Base-by-base conservation (phyloP, 2,329 filamentous ascomycete genomes). In the Fusarium sp. region DNA sequence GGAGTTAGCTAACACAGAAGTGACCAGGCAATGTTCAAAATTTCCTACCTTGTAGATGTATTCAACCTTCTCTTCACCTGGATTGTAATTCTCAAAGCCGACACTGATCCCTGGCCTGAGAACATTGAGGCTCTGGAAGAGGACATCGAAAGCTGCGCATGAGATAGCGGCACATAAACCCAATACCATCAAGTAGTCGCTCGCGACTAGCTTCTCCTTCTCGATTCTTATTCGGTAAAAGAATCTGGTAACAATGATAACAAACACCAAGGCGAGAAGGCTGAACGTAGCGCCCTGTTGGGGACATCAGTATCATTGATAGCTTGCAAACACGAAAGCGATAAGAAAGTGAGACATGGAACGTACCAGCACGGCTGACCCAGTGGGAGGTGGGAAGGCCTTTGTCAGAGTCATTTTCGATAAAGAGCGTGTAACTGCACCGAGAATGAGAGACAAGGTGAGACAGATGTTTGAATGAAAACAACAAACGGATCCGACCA, bases 41-140 rank as follows among this genome's bases (percentile, higher is more conserved):
- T 5, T 10, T 11, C 20, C 8, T 47, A 68, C 66, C 66, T 69
- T 66, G 35, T 57, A 66, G 3, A 69, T 66, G n/a, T 51, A 63
- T 20, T 69, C 66, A 9, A 69, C 55, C 17, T 53, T 42, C 11
- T 58, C 35, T 14, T 63, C 51, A 5, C 53, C 36, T 0, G 52
- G 48, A 1, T 69, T 56, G 2, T 61, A 60, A 1, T 66, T 66
- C 15, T 59, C 51, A 11, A 68, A 65, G 1, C 61, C 59, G 6
- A 57, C 61, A 23, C 56, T 69, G 17, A 68, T 61, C 5, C 63
- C 21, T 0, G 66, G 66, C 11, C 58, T 43, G 7, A 68, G 61
- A 15, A 65, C 66, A 11, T 65, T 61, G n/a, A 46, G 35, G 3
- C 31, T 20, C 11, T 41, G 52, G 4, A 56, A 69, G 1, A 68